Conservation (phyloP, 805 yeast genomes). For the Diddensiella santjacobensis region DNA sequence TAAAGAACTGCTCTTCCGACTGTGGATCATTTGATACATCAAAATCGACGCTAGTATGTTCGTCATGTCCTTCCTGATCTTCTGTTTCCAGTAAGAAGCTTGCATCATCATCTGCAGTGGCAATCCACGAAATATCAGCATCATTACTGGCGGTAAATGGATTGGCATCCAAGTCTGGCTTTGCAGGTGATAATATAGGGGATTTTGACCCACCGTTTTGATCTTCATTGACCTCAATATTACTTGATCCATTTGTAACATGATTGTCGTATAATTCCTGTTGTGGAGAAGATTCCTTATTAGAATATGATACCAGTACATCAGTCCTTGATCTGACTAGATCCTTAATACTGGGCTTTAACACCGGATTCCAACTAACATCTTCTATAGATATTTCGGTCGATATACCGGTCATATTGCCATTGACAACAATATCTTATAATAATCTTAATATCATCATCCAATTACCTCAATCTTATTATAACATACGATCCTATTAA, state of each 20-base stretch:
- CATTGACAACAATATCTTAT: too few species aligned
- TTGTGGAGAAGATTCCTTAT: too few species aligned
- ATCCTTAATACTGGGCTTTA: slow-evolving; percentile 9
- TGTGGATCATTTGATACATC: not conserved
- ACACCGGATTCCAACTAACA: slow-evolving; percentile 10
- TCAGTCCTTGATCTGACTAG: not conserved
- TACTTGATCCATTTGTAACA: not conserved
- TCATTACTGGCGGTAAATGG: slow-evolving; percentile 4
- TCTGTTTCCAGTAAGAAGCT: slow-evolving; percentile 2
- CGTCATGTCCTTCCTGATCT: not conserved
- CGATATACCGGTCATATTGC: slow-evolving; percentile 1
- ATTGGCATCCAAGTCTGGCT: slow-evolving; percentile 5
- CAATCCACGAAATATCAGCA: not conserved
- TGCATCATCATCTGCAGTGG: not conserved
- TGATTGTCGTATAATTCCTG: not conserved
- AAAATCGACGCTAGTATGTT: not conserved
- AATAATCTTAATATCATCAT: too few species aligned
- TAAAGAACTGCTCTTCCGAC: not conserved
- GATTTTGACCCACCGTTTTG: too few species aligned
- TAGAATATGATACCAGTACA: not conserved
- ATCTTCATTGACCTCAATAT: not conserved
- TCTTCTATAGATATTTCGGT: slow-evolving; percentile 1
- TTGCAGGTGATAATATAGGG: not conserved
- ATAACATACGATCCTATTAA: too few species aligned
- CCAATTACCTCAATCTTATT: too few species aligned